These are phyloP conservation scores for Penicillium longicatenatum DNA, from an alignment of 495 filamentous ascomycete genomes.

Conservation along the genomic window DNA sequence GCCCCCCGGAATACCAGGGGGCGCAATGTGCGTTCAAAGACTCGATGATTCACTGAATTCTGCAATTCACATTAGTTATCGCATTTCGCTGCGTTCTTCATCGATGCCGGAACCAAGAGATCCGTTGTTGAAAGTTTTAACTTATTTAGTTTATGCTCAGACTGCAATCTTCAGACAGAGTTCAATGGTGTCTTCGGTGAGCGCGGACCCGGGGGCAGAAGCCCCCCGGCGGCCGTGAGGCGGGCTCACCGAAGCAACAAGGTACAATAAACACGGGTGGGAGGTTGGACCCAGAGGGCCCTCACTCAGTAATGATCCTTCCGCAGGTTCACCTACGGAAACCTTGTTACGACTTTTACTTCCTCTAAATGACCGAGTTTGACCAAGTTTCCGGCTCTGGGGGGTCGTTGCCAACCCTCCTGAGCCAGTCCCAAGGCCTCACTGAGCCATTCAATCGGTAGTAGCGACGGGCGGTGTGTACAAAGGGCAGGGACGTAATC, in stretches of 20 bases:
- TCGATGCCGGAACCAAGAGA: constrained; percentile 73
- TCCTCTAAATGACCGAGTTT: constrained; percentile 77
- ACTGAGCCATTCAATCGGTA: constrained; percentile 77
- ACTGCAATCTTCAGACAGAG: constrained; percentile 29
- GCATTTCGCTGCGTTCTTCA: constrained; percentile 74
- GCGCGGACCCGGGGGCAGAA: constrained; percentile 21
- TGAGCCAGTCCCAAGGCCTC: constrained; percentile 69
- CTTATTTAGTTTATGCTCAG: constrained; percentile 33
- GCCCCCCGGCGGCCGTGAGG: constrained; percentile 25
- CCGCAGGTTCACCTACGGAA: constrained; percentile 73
- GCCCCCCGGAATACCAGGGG: constrained; percentile 62
- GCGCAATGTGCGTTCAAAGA: constrained; percentile 74
- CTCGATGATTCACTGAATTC: constrained; percentile 73
- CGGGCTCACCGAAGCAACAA: constrained; percentile 43
- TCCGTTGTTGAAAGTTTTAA: constrained; percentile 71
- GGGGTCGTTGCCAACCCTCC: constrained; percentile 64
- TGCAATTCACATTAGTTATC: constrained; percentile 76
- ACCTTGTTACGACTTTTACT: constrained; percentile 77
- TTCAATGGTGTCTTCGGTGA: constrained; percentile 38
- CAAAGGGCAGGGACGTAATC: constrained; percentile 62
- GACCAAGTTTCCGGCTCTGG: constrained; percentile 68
- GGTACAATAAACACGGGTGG: constrained; percentile 34
- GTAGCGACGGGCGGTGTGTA: constrained; percentile 72
- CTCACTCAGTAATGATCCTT: constrained; percentile 63
- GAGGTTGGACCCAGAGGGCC: constrained; percentile 29